Evolutionary conservation across 441 rosid species (phyloP), one percentile per base, ranked within the genome.

Genomic region (Cnidoscolus chayamansa): DNA sequence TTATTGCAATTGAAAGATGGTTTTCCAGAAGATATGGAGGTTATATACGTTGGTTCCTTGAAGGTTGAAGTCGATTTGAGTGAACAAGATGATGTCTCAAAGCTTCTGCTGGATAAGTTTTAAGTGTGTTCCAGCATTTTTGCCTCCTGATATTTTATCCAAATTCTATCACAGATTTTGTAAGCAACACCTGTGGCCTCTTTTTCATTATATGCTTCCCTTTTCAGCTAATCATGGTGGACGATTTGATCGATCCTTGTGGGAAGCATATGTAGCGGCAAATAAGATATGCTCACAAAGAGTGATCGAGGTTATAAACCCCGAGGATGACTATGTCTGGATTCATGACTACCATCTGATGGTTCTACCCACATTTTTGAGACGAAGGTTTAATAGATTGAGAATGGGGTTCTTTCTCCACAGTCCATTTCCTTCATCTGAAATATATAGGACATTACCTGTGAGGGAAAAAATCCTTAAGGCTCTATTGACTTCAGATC

Each of bases 111-210:
- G 83, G 92, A 89, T 71, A 88, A 78, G 76, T n/a, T 89, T 89
- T 68, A 89, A 89, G 81, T 89, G 92, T 72, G 92, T 89, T 4
- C 87, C 95, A 0, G 95, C 95, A 20, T 89, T 89, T 81, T 70
- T 89, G 74, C 95, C 95, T 0, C 81, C 88, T 0, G 88, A 86
- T 19, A 88, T 89, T 76, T 80, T 86, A 79, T 51, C 88, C 10
- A 89, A 85, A 84, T 88, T 82, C 75, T 89, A 89, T 76, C 90
- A 89, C 30, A 92, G 95, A 35, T 89, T 89, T 25, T 89, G 95
- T 63, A 89, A 89, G 81, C 95, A 88, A 77, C 92, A 89, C 81
- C 83, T 89, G 72, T 89, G 95, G 95, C 95, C 95, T 0, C 90
- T 89, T 67, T 89, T 89, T 62, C 95, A 89, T 66, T 89, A 89